phyloP scores from a whole-genome alignment of 495 filamentous ascomycete genomes.

The Lophium mytilinum region DNA sequence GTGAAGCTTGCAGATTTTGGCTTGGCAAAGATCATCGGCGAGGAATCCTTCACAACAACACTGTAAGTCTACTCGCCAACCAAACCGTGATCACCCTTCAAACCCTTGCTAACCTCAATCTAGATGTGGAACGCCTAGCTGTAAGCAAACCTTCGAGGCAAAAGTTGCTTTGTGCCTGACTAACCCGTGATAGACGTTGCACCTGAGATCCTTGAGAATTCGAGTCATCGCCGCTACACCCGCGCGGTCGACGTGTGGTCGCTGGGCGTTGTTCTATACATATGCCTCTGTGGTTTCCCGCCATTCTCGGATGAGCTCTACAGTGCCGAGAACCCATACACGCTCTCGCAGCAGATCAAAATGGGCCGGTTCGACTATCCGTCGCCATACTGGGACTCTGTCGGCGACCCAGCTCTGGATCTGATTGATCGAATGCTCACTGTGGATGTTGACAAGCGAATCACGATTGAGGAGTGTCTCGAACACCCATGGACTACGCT shows the following conservation, averaged over 20 bases:
- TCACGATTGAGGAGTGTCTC: conserved; percentile 82
- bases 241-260: conserved; percentile 97
- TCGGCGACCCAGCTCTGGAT: conserved; percentile 83
- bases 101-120: conserved; percentile 8
- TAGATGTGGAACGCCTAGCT: conserved; percentile 87
- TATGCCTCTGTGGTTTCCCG: conserved; percentile 95
- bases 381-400: conserved; percentile 93
- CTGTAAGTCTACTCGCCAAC: conserved; percentile 43
- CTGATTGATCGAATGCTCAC: conserved; percentile 93
- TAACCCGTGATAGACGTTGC: conserved; percentile 56
- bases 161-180: not conserved
- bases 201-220: conserved; percentile 83
- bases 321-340: conserved; percentile 70
- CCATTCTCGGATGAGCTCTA: conserved; percentile 93
- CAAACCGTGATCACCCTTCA: too few species aligned
- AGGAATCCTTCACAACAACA: conserved; percentile 96
- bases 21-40: conserved; percentile 95
- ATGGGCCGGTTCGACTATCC: conserved; percentile 87
- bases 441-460: conserved; percentile 72
- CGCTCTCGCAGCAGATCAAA: conserved; percentile 83
- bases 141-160: conserved; percentile 38
- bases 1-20: conserved; percentile 97
- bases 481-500: conserved; percentile 82
- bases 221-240: conserved; percentile 74
- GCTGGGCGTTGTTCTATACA: conserved; percentile 96